Evolutionary conservation across 805 yeast genomes (phyloP).

Genomic region (Candida verbasci): DNA sequence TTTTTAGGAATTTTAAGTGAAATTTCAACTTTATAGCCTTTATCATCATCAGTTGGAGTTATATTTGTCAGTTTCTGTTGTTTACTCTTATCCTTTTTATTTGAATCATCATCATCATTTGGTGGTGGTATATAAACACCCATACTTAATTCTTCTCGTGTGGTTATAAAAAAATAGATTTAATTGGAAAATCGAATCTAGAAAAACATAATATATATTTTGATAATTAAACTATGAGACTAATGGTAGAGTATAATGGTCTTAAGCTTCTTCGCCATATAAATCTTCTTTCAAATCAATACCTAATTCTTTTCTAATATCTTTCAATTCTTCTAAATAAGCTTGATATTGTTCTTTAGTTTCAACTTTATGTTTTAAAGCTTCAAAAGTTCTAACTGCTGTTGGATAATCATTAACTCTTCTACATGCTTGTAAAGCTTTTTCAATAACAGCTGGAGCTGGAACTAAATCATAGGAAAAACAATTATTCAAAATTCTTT

Average conservation of each 20-base stretch:
- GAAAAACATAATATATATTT: no score
- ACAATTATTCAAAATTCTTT: conserved; percentile 94
- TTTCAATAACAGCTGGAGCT: conserved; percentile 92
- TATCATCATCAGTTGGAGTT: conserved; percentile 4
- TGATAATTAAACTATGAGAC: no score
- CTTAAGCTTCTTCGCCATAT: conserved; percentile 38
- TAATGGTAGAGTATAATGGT: no score
- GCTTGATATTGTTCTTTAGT: conserved; percentile 91
- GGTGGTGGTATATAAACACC: conserved; percentile 36
- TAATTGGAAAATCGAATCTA: no score
- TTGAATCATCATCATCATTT: conserved; percentile 12
- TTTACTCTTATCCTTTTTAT: neutral
- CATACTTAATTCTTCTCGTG: no score
- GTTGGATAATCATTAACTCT: conserved; percentile 98
- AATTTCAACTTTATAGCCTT: conserved; percentile 12
- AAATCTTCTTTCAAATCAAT: conserved; percentile 89
- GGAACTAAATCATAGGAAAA: conserved; percentile 98
- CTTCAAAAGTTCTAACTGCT: conserved; percentile 97
- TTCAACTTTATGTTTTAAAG: conserved; percentile 93
- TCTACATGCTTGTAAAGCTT: conserved; percentile 96
- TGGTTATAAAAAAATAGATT: no score
- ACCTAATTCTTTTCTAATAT: conserved; percentile 87
- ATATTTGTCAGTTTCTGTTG: neutral
- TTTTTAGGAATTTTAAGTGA: conserved; percentile 22
- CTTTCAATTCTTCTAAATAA: conserved; percentile 91